Conservation (phyloP, 345 rosid genomes). For the Gossypium australe region DNA sequence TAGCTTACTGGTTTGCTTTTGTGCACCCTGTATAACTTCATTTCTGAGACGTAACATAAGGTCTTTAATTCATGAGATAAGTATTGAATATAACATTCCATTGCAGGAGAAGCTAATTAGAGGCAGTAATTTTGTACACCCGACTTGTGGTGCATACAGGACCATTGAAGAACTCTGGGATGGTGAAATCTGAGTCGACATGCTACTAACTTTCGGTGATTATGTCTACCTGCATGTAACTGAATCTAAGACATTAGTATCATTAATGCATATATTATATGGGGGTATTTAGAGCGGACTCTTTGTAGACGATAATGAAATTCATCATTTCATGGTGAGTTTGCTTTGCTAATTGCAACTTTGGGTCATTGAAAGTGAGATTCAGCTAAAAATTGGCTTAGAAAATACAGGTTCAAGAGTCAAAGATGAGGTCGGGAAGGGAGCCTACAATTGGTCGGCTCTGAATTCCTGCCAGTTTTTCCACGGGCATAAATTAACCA, state of each 20-base stretch:
- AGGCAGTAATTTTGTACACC: conserved; percentile 48
- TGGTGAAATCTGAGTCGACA: conserved; percentile 55
- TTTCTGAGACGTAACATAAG: not conserved
- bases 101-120: conserved; percentile 54
- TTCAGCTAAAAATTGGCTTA: not conserved
- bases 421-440: too few species aligned
- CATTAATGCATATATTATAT: not conserved
- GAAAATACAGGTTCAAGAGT: too few species aligned
- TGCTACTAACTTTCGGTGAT: not conserved
- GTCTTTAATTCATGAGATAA: not conserved
- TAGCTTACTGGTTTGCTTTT: not conserved
- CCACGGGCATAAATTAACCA: too few species aligned
- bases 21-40: not conserved
- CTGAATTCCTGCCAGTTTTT: too few species aligned
- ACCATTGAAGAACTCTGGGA: conserved; percentile 74
- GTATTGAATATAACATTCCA: not conserved
- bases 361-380: not conserved
- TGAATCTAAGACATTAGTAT: not conserved
- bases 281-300: not conserved
- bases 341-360: not conserved
- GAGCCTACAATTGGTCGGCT: too few species aligned
- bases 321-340: not conserved
- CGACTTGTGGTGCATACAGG: conserved; percentile 47
- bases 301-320: not conserved
- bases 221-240: not conserved